Conservation (phyloP, 2,329 filamentous ascomycete species). For the Tolypocladium endophyticum region DNA sequence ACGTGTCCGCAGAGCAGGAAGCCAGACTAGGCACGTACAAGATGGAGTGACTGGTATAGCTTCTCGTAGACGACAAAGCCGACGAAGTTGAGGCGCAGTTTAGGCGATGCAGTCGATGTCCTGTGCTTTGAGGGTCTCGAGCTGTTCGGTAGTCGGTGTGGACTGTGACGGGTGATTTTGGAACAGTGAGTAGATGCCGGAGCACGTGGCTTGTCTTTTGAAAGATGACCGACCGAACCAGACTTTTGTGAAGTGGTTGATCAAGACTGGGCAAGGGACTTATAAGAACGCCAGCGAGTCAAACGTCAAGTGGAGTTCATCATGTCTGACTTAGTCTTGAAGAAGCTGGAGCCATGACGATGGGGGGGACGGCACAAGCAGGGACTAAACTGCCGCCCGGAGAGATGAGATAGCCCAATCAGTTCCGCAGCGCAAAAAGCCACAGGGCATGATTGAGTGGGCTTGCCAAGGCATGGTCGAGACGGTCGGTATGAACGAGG, state of each 20-base stretch:
- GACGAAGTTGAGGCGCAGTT: not conserved
- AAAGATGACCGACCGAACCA: not conserved
- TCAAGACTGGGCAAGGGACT: conserved; percentile 1
- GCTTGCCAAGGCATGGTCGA: not conserved
- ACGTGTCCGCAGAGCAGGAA: not conserved
- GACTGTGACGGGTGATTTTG: not conserved
- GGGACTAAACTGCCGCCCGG: conserved; percentile 5
- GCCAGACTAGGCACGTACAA: not conserved
- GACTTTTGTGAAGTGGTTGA: not conserved
- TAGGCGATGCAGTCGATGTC: not conserved
- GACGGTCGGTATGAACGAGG: not conserved
- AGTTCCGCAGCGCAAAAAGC: conserved; percentile 1
- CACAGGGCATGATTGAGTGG: conserved; percentile 2
- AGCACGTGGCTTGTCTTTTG: not conserved
- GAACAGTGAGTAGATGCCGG: not conserved
- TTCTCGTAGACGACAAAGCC: not conserved
- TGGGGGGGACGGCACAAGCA: conserved; percentile 1
- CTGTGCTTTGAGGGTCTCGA: not conserved
- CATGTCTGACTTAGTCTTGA: conserved; percentile 1
- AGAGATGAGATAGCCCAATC: conserved; percentile 2
- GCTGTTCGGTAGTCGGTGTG: not conserved
- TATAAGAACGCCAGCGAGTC: conserved; percentile 2
- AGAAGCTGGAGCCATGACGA: conserved; percentile 2
- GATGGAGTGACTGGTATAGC: not conserved
- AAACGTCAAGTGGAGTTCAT: conserved; percentile 3